Evolutionary conservation across 139 green algal genomes (phyloP).

Genomic region (Gonium pectorale): DNA sequence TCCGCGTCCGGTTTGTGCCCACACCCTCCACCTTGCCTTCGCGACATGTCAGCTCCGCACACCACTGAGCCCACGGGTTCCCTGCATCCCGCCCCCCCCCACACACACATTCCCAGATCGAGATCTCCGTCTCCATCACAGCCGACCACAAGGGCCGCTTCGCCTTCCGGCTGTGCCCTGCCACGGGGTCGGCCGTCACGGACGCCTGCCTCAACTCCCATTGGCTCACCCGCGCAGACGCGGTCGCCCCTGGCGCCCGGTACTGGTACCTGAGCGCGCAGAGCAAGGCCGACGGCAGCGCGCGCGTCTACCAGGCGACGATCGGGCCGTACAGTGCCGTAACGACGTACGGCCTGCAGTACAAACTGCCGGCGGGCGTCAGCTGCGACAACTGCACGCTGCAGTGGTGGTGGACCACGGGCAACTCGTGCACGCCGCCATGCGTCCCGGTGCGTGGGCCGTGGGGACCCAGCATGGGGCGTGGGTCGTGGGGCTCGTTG

Average conservation of each 20-base stretch:
- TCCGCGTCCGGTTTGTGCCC: background rate
- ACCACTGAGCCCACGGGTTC: too few relatives aligned
- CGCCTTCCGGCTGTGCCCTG: constrained; percentile 22
- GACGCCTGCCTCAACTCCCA: background rate
- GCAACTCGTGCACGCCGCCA: constrained; percentile 18
- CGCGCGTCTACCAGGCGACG: background rate
- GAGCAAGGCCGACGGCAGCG: background rate
- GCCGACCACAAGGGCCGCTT: constrained; percentile 10
- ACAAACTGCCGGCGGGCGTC: constrained; percentile 12
- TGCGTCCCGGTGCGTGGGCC: background rate
- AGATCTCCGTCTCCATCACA: constrained; percentile 2
- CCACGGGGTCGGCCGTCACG: background rate
- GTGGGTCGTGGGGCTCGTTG: too few relatives aligned
- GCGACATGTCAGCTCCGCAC: background rate
- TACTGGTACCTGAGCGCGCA: constrained; percentile 16
- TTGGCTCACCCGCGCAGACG: constrained; percentile 15
- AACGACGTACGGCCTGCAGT: constrained; percentile 1
- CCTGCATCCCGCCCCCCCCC: background rate
- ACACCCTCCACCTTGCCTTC: background rate
- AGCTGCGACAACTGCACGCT: constrained; percentile 20
- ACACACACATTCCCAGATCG: background rate
- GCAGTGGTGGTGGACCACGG: constrained; percentile 23
- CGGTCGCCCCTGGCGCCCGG: background rate
- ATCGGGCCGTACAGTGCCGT: background rate
- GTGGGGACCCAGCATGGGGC: too few relatives aligned